These are phyloP conservation scores for Lachancea sp. DNA, from an alignment of 805 yeast genomes.

Conservation along the genomic window DNA sequence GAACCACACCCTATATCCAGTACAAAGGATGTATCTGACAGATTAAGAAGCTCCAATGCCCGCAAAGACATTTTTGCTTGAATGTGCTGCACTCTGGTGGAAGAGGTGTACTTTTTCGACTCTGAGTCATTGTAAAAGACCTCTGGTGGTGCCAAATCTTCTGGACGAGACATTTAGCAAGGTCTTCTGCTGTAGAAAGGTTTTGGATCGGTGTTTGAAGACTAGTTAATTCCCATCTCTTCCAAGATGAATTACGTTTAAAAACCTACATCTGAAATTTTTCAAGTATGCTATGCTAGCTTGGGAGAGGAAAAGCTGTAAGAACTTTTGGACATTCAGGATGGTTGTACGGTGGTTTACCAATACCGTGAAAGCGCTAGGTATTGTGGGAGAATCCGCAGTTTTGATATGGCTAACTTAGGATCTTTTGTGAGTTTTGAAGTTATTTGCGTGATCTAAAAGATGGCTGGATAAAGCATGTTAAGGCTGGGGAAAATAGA, in stretches of 20 bases:
- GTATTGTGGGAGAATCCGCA: no score
- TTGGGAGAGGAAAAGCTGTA: no score
- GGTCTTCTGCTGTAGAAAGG: not conserved
- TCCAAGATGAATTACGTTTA: conserved; percentile 4
- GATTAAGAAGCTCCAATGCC: conserved; percentile 78
- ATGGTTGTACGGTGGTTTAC: no score
- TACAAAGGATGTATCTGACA: conserved; percentile 59
- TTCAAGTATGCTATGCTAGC: no score
- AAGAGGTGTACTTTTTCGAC: conserved; percentile 81
- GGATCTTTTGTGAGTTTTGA: no score
- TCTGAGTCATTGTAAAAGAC: conserved; percentile 88
- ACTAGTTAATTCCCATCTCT: not conserved
- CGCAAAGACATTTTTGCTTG: conserved; percentile 97
- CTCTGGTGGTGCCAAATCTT: conserved; percentile 94
- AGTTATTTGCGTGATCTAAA: no score
- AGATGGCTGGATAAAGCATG: no score
- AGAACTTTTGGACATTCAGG: no score
- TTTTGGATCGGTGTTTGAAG: not conserved
- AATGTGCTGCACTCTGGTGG: conserved; percentile 95
- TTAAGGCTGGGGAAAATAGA: no score
- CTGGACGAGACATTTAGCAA: conserved; percentile 81
- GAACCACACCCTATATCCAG: conserved; percentile 97
- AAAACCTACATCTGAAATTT: not conserved
- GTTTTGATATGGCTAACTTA: no score
- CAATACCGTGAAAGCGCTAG: no score